Conservation (phyloP, 2,329 filamentous ascomycete species). For the Fusarium foetens region DNA sequence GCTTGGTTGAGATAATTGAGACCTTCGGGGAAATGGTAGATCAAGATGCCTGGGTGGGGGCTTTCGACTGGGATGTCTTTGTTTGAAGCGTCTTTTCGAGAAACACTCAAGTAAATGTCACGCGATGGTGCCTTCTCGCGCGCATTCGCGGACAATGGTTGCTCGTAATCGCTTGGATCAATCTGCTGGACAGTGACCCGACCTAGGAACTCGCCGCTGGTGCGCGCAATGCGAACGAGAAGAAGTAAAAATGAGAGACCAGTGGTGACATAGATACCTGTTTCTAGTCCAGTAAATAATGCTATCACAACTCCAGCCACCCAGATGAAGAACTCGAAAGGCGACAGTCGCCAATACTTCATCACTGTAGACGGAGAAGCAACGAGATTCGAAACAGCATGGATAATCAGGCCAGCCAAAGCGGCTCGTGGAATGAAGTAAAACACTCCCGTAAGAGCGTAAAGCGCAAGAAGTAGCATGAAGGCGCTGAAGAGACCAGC, state of each 20-base stretch:
- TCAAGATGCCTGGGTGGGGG: slow-evolving; percentile 61
- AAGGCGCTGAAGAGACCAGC: slow-evolving; percentile 82
- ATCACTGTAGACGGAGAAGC: slow-evolving; percentile 78
- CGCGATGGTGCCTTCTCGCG: slow-evolving; percentile 26
- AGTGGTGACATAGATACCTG: slow-evolving; percentile 61
- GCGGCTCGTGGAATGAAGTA: slow-evolving; percentile 81
- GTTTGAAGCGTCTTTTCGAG: slow-evolving; percentile 57
- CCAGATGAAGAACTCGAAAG: slow-evolving; percentile 79
- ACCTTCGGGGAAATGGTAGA: slow-evolving; percentile 63
- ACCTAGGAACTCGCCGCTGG: slow-evolving; percentile 60
- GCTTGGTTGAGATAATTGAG: slow-evolving; percentile 65
- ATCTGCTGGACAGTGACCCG: slow-evolving; percentile 43
- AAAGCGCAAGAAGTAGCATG: slow-evolving; percentile 80
- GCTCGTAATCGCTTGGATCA: not conserved
- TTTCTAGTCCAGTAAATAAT: slow-evolving; percentile 61
- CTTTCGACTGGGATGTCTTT: slow-evolving; percentile 54
- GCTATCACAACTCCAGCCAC: slow-evolving; percentile 74
- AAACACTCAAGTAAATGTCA: slow-evolving; percentile 55
- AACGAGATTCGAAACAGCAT: slow-evolving; percentile 81
- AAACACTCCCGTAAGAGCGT: slow-evolving; percentile 80
- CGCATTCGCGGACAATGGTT: not conserved
- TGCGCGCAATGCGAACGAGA: slow-evolving; percentile 58
- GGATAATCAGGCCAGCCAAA: slow-evolving; percentile 81
- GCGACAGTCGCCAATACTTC: slow-evolving; percentile 81
- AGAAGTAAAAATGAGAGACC: slow-evolving; percentile 55